Evolutionary conservation across 2,329 filamentous ascomycete species (phyloP).

Genomic region (Pseudogymnoascus sp.): DNA sequence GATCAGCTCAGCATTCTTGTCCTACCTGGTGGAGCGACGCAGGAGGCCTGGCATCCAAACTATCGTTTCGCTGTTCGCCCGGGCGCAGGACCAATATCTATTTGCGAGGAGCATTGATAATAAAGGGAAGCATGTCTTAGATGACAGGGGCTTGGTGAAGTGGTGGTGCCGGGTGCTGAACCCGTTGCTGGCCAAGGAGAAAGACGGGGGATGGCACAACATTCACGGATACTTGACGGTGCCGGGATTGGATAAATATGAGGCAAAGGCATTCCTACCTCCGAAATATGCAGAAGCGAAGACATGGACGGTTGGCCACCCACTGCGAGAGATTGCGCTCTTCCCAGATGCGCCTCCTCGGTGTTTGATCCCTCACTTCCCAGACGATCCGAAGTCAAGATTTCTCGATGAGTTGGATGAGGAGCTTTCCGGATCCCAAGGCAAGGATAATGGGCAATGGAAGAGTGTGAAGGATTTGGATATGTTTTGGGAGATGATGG

Average conservation of each 20-base stretch:
- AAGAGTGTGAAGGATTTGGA: conserved; percentile 73
- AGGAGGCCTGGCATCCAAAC: conserved; percentile 57
- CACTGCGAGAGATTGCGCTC: conserved; percentile 58
- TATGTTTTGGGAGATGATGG: conserved; percentile 99
- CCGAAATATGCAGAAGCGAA: conserved; percentile 33
- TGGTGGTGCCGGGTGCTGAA: conserved; percentile 94
- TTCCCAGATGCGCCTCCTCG: conserved; percentile 62
- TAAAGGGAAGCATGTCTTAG: conserved; percentile 76
- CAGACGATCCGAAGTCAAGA: conserved; percentile 89
- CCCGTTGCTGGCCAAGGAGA: conserved; percentile 47
- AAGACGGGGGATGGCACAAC: conserved; percentile 31
- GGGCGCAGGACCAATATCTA: conserved; percentile 86
- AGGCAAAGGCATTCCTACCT: conserved; percentile 74
- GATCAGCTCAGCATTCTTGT: conserved; percentile 66
- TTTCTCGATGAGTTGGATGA: conserved; percentile 86
- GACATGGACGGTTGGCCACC: conserved; percentile 61
- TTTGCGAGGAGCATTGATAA: conserved; percentile 90
- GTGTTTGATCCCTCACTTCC: conserved; percentile 81
- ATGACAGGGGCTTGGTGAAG: conserved; percentile 79
- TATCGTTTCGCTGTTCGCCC: conserved; percentile 82
- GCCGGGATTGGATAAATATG: conserved; percentile 74
- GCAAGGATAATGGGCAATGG: conserved; percentile 62
- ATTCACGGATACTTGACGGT: conserved; percentile 78
- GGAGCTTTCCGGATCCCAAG: conserved; percentile 52
- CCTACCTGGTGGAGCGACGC: conserved; percentile 61